phyloP scores from a whole-genome alignment of 352 stramenopile genomes.

The Pythium sp. region DNA sequence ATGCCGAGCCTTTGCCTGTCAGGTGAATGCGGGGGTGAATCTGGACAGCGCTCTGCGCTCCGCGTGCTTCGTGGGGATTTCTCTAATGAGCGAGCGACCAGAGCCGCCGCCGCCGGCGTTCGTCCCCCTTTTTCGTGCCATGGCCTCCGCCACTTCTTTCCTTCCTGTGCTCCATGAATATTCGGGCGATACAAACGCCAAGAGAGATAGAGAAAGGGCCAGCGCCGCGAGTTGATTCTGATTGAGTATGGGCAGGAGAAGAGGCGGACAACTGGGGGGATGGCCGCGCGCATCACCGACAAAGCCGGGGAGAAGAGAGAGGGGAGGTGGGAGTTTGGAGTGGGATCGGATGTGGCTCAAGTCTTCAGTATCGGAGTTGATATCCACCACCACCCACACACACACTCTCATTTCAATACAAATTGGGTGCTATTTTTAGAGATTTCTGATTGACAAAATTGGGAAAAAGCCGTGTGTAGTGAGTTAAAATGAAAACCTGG shows the following conservation, averaged over 20 bases:
- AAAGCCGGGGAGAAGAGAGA: not conserved
- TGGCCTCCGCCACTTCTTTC: conserved; percentile 1
- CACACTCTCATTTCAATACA: not conserved
- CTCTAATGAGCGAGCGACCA: conserved; percentile 8
- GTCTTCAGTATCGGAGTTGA: not conserved
- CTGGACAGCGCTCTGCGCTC: conserved; percentile 6
- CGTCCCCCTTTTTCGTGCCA: not conserved
- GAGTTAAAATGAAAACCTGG: not conserved
- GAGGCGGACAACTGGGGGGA: conserved; percentile 2
- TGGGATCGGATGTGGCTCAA: not conserved
- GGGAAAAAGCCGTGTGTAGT: not conserved
- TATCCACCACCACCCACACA: not conserved
- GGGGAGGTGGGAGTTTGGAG: not conserved
- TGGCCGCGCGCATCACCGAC: not conserved
- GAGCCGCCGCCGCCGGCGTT: not conserved
- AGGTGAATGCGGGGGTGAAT: not conserved
- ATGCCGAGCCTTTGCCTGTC: not conserved
- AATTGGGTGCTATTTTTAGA: not conserved
- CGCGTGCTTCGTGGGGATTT: conserved; percentile 10
- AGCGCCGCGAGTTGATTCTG: conserved; percentile 6
- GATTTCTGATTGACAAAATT: not conserved
- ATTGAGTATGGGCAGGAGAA: conserved; percentile 9
- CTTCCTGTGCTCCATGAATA: conserved; percentile 1
- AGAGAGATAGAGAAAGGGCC: conserved; percentile 9
- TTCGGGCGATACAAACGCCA: conserved; percentile 9